Conservation (phyloP, 1,284 basidiomycete genomes). For the Schizophyllum commune region DNA sequence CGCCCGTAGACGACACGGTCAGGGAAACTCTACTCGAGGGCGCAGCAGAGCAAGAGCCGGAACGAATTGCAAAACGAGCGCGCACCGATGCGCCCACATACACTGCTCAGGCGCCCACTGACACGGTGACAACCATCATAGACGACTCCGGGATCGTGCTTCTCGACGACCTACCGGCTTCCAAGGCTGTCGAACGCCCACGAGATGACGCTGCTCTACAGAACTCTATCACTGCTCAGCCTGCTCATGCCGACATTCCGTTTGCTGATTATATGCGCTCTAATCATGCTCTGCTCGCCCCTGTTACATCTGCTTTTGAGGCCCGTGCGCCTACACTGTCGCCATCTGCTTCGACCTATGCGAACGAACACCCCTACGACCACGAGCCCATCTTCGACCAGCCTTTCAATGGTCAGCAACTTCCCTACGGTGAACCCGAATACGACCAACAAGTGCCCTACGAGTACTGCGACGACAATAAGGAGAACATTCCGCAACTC, state of each 20-base stretch:
- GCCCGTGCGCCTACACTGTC: too few species aligned
- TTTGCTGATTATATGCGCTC: too few species aligned
- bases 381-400: background rate
- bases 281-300: too few species aligned
- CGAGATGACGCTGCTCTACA: too few species aligned
- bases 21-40: background rate
- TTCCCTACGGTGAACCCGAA: background rate
- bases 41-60: background rate
- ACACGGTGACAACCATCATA: background rate
- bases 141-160: background rate
- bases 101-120: background rate
- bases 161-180: background rate
- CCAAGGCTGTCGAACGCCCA: too few species aligned
- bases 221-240: too few species aligned
- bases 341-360: too few species aligned
- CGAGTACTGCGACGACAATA: background rate
- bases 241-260: too few species aligned
- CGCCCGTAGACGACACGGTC: background rate
- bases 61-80: background rate
- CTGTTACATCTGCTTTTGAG: too few species aligned
- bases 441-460: background rate
- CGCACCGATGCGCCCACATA: background rate
- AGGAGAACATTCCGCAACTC: background rate
- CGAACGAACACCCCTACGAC: too few species aligned
- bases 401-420: background rate